Evolutionary conservation across 768 basidiomycete species (phyloP).

Genomic region (Candolleomyces aberdarensis): DNA sequence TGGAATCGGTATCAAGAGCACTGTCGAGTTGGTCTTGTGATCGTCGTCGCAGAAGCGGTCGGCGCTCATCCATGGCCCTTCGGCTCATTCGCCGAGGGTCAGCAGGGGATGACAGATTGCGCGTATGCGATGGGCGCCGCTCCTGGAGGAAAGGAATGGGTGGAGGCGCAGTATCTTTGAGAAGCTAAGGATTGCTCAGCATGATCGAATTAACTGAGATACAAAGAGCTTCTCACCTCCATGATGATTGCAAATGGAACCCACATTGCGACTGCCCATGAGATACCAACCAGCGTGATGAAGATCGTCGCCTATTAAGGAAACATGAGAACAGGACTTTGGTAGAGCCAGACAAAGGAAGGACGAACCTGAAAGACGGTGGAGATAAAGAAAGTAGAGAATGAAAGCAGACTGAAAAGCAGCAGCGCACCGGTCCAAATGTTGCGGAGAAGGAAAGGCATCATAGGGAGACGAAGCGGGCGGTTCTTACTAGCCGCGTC

Average conservation of each 20-base stretch:
- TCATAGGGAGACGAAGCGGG: conserved; percentile 75
- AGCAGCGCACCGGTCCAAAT: conserved; percentile 90
- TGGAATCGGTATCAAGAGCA: conserved; percentile 31
- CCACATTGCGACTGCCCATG: conserved; percentile 99
- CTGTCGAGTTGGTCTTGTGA: conserved; percentile 50
- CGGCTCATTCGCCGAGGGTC: conserved; percentile 24
- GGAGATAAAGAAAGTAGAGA: conserved; percentile 83
- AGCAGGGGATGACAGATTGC: conserved; percentile 51
- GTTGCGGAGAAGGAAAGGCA: conserved; percentile 89
- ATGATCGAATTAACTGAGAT: background rate
- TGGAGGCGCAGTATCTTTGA: conserved; percentile 66
- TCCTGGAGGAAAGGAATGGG: conserved; percentile 7
- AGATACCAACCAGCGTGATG: conserved; percentile 85
- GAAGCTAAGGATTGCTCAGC: conserved; percentile 40
- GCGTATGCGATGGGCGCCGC: conserved; percentile 45
- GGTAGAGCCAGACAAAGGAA: background rate
- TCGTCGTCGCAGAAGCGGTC: conserved; percentile 59
- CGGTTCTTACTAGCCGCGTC: conserved; percentile 77
- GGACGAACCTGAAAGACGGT: conserved; percentile 63
- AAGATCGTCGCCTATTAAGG: conserved; percentile 65
- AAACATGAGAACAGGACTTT: background rate
- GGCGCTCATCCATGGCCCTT: conserved; percentile 38
- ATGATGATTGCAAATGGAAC: conserved; percentile 97
- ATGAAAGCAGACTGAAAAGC: conserved; percentile 74
- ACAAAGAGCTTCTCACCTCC: conserved; percentile 57